phyloP scores from a whole-genome alignment of 495 filamentous ascomycete genomes.

The Schizothecium vesticola region DNA sequence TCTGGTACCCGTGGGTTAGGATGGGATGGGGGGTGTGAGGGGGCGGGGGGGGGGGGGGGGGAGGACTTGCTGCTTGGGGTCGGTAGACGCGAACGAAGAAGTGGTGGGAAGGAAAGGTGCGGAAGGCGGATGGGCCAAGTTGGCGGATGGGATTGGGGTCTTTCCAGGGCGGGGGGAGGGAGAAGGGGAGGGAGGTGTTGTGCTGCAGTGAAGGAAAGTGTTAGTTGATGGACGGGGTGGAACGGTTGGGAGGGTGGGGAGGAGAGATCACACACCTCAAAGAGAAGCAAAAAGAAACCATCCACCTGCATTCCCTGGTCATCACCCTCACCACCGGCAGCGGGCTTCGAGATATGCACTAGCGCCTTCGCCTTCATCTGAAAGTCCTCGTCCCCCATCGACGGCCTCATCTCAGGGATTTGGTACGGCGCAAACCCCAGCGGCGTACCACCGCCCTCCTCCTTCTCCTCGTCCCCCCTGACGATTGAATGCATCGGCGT shows the following conservation, averaged over 20 bases:
- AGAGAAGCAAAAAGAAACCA: constrained; percentile 39
- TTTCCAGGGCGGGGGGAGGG: constrained; percentile 27
- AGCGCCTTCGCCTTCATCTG: constrained; percentile 31
- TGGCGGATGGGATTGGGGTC: constrained; percentile 30
- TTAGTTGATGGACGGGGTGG: constrained; percentile 10
- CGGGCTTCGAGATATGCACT: constrained; percentile 26
- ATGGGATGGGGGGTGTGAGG: neutral
- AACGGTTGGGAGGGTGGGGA: no score
- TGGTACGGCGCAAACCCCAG: constrained; percentile 24
- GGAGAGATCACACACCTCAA: constrained; percentile 35
- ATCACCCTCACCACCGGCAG: constrained; percentile 14
- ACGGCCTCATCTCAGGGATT: constrained; percentile 25
- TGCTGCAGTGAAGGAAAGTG: constrained; percentile 17
- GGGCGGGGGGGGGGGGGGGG: neutral
- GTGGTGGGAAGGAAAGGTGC: constrained; percentile 42
- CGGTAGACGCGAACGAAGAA: constrained; percentile 46
- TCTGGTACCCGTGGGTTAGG: constrained; percentile 20
- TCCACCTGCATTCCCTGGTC: neutral
- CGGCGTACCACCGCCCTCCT: constrained; percentile 14
- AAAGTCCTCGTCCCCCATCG: constrained; percentile 31
- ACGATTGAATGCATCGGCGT: constrained; percentile 22
- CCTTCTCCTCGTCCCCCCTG: constrained; percentile 15
- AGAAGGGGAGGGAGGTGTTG: constrained; percentile 27
- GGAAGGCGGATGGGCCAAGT: constrained; percentile 36
- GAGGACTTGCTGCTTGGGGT: constrained; percentile 33